Evolutionary conservation across 495 filamentous ascomycete species (phyloP).

Genomic region (Penicillium waksmanii): DNA sequence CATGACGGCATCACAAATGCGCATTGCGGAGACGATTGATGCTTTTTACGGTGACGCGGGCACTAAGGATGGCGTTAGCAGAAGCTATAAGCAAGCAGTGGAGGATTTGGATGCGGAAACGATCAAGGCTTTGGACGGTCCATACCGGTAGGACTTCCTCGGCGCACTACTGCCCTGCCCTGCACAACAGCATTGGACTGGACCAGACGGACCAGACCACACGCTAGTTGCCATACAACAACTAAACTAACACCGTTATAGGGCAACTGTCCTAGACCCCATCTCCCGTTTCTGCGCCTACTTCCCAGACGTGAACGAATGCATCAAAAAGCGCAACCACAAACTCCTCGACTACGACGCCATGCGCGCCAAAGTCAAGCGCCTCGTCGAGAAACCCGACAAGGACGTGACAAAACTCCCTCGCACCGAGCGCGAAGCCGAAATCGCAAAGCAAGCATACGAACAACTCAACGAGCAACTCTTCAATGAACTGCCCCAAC

Average conservation of each 20-base stretch:
- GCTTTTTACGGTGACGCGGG: slow-evolving; percentile 98
- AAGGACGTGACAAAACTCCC: slow-evolving; percentile 96
- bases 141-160: slow-evolving; percentile 65
- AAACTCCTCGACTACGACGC: slow-evolving; percentile 98
- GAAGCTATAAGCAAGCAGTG: slow-evolving; percentile 97
- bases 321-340: slow-evolving; percentile 98
- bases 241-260: slow-evolving; percentile 27
- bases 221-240: too few species aligned
- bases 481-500: slow-evolving; percentile 88
- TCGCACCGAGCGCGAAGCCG: slow-evolving; percentile 89
- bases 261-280: slow-evolving; percentile 91
- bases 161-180: slow-evolving; percentile 16
- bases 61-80: slow-evolving; percentile 88
- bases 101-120: slow-evolving; percentile 97
- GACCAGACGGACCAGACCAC: too few species aligned
- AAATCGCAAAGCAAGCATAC: slow-evolving; percentile 90
- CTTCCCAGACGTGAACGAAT: slow-evolving; percentile 98
- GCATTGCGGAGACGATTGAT: slow-evolving; percentile 98
- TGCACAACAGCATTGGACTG: too few species aligned
- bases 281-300: slow-evolving; percentile 96
- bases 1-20: slow-evolving; percentile 99
- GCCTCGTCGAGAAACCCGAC: slow-evolving; percentile 95
- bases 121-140: slow-evolving; percentile 97
- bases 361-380: slow-evolving; percentile 93
- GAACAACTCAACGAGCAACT: slow-evolving; percentile 96